These are phyloP conservation scores for Chaetoceros tenuissimus DNA, from an alignment of 108 stramenopile species.

Conservation along the genomic window DNA sequence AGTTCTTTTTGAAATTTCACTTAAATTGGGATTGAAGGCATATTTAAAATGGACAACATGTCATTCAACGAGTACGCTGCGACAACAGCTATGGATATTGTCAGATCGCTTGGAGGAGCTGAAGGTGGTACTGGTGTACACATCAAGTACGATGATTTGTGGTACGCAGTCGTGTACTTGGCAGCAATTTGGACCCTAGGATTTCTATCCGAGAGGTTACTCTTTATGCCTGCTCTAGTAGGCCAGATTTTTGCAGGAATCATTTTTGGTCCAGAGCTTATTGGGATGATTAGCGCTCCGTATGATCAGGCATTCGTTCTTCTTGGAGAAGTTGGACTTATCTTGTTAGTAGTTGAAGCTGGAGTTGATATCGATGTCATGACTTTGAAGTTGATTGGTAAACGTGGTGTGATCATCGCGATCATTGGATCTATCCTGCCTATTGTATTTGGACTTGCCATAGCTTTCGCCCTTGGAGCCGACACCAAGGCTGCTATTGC, in stretches of 20 bases:
- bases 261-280: slow-evolving; percentile 53
- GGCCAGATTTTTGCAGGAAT: slow-evolving; percentile 77
- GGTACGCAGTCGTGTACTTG: slow-evolving; percentile 53
- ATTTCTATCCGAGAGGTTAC: slow-evolving; percentile 24
- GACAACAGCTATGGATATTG: too few relatives aligned
- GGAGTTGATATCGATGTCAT: slow-evolving; percentile 77
- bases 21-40: too few relatives aligned
- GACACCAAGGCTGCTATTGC: slow-evolving; percentile 50
- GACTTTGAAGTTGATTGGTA: slow-evolving; percentile 67
- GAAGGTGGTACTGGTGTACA: slow-evolving; percentile 32
- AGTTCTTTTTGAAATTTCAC: too few relatives aligned
- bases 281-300: slow-evolving; percentile 39
- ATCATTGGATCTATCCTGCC: slow-evolving; percentile 68
- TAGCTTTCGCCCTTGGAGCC: slow-evolving; percentile 42
- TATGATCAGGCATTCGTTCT: slow-evolving; percentile 59
- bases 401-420: slow-evolving; percentile 61
- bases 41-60: too few relatives aligned
- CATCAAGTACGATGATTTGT: slow-evolving; percentile 61
- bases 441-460: slow-evolving; percentile 53
- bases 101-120: not conserved
- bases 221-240: slow-evolving; percentile 69
- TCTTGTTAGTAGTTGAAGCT: slow-evolving; percentile 69
- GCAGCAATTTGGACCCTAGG: slow-evolving; percentile 50
- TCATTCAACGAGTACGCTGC: too few relatives aligned
- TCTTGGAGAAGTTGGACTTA: slow-evolving; percentile 69